Evolutionary conservation across 1,284 basidiomycete genomes (phyloP), one percentile per base, ranked within the genome.

Genomic region (Neonothopanus nambi): DNA sequence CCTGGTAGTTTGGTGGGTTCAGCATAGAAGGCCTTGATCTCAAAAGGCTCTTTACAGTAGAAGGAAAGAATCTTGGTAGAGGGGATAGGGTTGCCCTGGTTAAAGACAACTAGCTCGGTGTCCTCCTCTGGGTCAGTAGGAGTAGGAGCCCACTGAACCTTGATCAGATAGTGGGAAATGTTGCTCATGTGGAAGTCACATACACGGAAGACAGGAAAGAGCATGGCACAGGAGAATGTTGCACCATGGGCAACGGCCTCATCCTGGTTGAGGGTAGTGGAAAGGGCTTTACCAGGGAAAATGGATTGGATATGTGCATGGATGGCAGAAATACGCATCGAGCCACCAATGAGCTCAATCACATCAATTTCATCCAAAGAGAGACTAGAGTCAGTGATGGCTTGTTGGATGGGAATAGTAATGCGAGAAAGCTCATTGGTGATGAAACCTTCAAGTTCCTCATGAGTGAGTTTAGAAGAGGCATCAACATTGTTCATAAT

Each of bases 31-130:
- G 91, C 89, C 71, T 94, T 87, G 65, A 98, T 79, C 52, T 91
- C 89, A 73, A 98, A 98, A 6, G 89, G 70, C 46, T 85, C 85
- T 64, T 86, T 87, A 68, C 95, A 88, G 73, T 92, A 90, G 81
- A 96, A 96, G n/a, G 93, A 93, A 61, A 97, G 82, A 60, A 94
- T 84, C 75, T 97, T 97, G 67, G 93, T 95, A 30, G 92, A 95
- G 7, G 95, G 95, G 56, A 95, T 81, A 49, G 72, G 65, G 74
- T 96, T 95, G 55, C 86, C 87, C 44, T 78, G 77, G 51, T 89
- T 86, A 83, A 95, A 97, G 52, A 95, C 92, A 57, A 85, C 76
- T 57, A 97, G 82, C 68, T 93, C 89, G 30, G 88, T 92, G 68
- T 95, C 93, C 58, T 95, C 93, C 57, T 94, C 91, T 0, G 84